Evolutionary conservation across 257 asterid species (phyloP), one percentile per base, ranked within the genome.

Genomic region (Plantago ovata): DNA sequence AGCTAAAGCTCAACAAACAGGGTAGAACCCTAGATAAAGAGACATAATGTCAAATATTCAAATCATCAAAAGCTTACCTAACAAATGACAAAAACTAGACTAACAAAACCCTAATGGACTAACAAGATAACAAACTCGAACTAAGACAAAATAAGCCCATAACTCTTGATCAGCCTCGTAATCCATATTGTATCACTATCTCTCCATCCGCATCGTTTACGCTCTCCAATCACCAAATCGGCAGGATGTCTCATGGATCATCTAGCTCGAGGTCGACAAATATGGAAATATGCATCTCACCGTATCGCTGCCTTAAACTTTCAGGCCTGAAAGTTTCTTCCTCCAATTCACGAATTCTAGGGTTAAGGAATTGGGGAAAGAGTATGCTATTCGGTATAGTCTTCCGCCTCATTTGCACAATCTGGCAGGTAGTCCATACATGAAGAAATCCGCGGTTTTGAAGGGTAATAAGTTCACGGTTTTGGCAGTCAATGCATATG

Each of bases 361-460:
- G 75, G 71, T 92, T 59, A 63, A 28, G 6, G 90, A 85, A 62
- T 65, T 87, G 68, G 84, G 88, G 0, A 73, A 64, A 9, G 95
- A 88, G 55, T 87, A 77, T 43, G 70, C 84, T 41, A 87, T 92
- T 40, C 94, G 83, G 84, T 84, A 78, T 62, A 69, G 90, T 10
- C 96, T 91, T 7, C 69, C 53, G 67, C 95, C 95, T 40, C 84
- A 18, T 69, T 87, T 94, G 39, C 73, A 84, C 54, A 81, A 79
- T 3, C 95, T 79, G 41, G 87, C 94, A 1, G 92, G 91, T 23
- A 79, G 79, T 72, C 77, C 83, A 0, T 91, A 91, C 77, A 79
- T 75, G 94, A 95, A 85, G 52, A 92, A 84, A 21, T 88, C 85
- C 32, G 96, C 93, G 33, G 76, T 83, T n/a, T 10, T 69, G 68